phyloP scores from a whole-genome alignment of 306 rosid species.

The Cucurbita argyrosperma region DNA sequence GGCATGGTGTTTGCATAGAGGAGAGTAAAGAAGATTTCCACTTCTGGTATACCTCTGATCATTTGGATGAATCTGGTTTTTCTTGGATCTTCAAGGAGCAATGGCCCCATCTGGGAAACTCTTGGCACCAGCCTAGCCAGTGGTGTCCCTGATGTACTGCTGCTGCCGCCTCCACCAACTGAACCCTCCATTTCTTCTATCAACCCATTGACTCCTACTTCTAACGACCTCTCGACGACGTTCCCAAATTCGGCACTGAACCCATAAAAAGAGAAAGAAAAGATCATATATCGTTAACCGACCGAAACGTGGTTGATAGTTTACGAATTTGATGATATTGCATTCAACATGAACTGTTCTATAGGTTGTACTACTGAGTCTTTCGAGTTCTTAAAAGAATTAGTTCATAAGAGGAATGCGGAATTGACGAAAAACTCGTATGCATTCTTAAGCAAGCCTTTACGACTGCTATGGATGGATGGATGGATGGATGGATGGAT shows the following conservation, averaged over 20 bases:
- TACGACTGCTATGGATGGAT: too few species aligned
- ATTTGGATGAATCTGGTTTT: slow-evolving; percentile 54
- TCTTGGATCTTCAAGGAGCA: slow-evolving; percentile 55
- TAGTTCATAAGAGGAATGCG: too few species aligned
- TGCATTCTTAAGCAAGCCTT: too few species aligned
- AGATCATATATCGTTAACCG: too few species aligned
- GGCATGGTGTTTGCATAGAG: slow-evolving; percentile 57
- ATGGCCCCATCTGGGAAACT: slow-evolving; percentile 60
- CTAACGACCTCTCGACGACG: slow-evolving; percentile 44
- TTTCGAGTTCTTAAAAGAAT: too few species aligned
- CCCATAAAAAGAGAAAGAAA: not conserved
- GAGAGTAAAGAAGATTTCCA: slow-evolving; percentile 70
- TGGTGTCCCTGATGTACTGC: slow-evolving; percentile 34
- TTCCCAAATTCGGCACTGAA: slow-evolving; percentile 62
- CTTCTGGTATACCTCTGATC: slow-evolving; percentile 45
- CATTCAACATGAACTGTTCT: not conserved
- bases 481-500: too few species aligned
- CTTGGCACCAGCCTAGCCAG: slow-evolving; percentile 68
- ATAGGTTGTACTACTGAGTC: too few species aligned
- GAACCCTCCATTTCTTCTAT: slow-evolving; percentile 40
- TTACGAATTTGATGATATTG: not conserved
- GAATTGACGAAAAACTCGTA: too few species aligned
- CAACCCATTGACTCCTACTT: slow-evolving; percentile 39
- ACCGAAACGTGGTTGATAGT: not conserved
- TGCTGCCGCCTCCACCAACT: slow-evolving; percentile 43